phyloP scores from a whole-genome alignment of 2,329 filamentous ascomycete genomes.

The Tolypocladium sp. region DNA sequence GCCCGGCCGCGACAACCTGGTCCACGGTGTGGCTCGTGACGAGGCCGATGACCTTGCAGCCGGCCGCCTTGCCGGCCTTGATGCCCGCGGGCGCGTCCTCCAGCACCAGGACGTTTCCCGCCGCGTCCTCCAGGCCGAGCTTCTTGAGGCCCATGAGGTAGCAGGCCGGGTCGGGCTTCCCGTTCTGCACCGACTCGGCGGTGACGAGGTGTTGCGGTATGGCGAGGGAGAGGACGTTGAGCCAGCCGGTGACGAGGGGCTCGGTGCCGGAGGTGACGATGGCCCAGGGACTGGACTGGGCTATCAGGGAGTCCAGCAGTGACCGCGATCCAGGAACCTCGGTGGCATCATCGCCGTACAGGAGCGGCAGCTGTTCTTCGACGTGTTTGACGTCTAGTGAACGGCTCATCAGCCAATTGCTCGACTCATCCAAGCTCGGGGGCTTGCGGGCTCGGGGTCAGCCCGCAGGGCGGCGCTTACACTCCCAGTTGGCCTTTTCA shows the following conservation, averaged over 20 bases:
- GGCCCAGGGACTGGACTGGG: slow-evolving; percentile 62
- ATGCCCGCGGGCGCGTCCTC: slow-evolving; percentile 89
- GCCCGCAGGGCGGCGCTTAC: slow-evolving; percentile 41
- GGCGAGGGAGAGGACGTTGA: slow-evolving; percentile 56
- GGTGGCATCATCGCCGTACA: slow-evolving; percentile 67
- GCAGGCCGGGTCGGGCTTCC: slow-evolving; percentile 70
- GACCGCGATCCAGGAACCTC: slow-evolving; percentile 78
- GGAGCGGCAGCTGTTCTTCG: slow-evolving; percentile 68
- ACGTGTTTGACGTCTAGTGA: slow-evolving; percentile 63
- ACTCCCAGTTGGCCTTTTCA: slow-evolving; percentile 86
- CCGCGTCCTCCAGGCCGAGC: slow-evolving; percentile 41
- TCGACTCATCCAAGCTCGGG: background rate
- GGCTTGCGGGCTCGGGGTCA: background rate
- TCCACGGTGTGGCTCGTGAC: slow-evolving; percentile 72
- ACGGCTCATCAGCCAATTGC: background rate
- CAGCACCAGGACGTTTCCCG: slow-evolving; percentile 59
- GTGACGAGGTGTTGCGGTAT: slow-evolving; percentile 59
- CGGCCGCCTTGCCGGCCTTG: slow-evolving; percentile 72
- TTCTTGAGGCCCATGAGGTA: slow-evolving; percentile 59
- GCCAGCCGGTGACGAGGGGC: slow-evolving; percentile 63
- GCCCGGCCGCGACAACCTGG: slow-evolving; percentile 64
- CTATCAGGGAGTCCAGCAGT: slow-evolving; percentile 59
- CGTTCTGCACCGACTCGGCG: slow-evolving; percentile 65
- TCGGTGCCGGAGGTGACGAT: slow-evolving; percentile 72
- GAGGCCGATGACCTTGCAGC: slow-evolving; percentile 76